phyloP scores from a whole-genome alignment of 495 filamentous ascomycete genomes.

The Penicillium steckii region DNA sequence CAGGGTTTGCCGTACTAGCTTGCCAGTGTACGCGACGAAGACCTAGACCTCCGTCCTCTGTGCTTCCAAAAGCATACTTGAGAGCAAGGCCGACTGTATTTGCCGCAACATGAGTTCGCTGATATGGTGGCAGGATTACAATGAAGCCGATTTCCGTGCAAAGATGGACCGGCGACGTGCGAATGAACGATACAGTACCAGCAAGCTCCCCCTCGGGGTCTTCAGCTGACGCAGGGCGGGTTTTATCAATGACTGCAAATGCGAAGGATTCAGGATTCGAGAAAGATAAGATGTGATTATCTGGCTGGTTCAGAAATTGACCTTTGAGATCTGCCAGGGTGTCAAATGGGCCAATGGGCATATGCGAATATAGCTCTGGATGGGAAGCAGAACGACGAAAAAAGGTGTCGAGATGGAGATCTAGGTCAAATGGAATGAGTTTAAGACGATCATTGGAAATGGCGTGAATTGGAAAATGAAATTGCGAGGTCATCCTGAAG shows the following conservation, averaged over 20 bases:
- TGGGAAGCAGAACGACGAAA: slow-evolving; percentile 12
- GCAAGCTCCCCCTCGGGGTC: slow-evolving; percentile 23
- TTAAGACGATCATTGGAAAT: slow-evolving; percentile 19
- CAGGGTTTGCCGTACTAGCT: slow-evolving; percentile 15
- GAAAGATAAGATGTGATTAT: slow-evolving; percentile 15
- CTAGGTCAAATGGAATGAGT: slow-evolving; percentile 17
- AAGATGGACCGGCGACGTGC: slow-evolving; percentile 10
- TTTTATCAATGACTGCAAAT: slow-evolving; percentile 26
- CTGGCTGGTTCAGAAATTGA: slow-evolving; percentile 6
- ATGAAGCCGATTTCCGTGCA: slow-evolving; percentile 23
- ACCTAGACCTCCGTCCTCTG: slow-evolving; percentile 16
- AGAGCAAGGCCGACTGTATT: slow-evolving; percentile 20
- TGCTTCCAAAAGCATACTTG: slow-evolving; percentile 6
- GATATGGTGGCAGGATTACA: slow-evolving; percentile 23
- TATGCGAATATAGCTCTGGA: slow-evolving; percentile 19
- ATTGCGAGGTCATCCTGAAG: slow-evolving; percentile 4
- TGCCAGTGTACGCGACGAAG: slow-evolving; percentile 18
- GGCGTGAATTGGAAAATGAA: slow-evolving; percentile 12
- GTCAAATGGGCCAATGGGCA: slow-evolving; percentile 7
- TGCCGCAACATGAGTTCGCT: slow-evolving; percentile 21
- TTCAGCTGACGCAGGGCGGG: slow-evolving; percentile 13
- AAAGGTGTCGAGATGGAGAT: slow-evolving; percentile 13
- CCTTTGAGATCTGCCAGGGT: slow-evolving; percentile 9
- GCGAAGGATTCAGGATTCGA: slow-evolving; percentile 20
- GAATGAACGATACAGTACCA: slow-evolving; percentile 21